Evolutionary conservation across 805 yeast genomes (phyloP), one percentile per base, ranked within the genome.

Genomic region (Kockiozyma suomiensis): DNA sequence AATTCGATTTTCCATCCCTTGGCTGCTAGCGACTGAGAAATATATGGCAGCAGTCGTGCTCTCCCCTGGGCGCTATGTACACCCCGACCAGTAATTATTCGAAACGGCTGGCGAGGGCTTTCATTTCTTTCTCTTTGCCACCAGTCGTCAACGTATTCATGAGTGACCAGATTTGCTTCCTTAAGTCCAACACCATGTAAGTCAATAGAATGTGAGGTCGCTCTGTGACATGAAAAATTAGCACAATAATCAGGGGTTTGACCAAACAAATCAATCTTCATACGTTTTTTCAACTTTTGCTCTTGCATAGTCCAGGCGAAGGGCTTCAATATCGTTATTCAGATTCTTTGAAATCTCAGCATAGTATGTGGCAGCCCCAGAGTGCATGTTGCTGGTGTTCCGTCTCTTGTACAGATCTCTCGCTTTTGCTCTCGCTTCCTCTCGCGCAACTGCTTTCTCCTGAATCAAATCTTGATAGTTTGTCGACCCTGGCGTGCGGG

Each of bases 51-150:
- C 15, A 64, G 26, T 23, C 53, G 21, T 17, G 66, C 53, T 23
- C 23, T 38, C 8, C 64, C 64, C 7, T 58, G 53, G 6, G 47
- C 26, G 17, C 60, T 56, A 35, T 65, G 68, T 12, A 37, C 17
- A 5, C 68, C 68, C 4, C 47, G 49, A 4, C 68, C 68, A 12
- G 68, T 65, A 35, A 65, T 43, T 25, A 65, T 56, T 38, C 26
- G 55, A 37, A 62, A 54, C n/a, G 40, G 42, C 15, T 26, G 23
- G 33, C 45, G 35, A 8, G 35, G 38, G 19, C 25, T 19, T 37
- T n/a, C 30, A 4, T 13, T 17, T 4, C 13, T 8, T 15, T 38
- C 46, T 4, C 12, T 50, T 15, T 33, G 17, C 57, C 58, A 61
- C 64, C 64, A 61, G 15, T 48, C 42, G 3, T 48, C 46, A 4